Percentiles rank a stretch among this genome's conserved stretches.
Conservation (phyloP, 2,329 filamentous ascomycete species). For the Lachnellula subtilissima region DNA sequence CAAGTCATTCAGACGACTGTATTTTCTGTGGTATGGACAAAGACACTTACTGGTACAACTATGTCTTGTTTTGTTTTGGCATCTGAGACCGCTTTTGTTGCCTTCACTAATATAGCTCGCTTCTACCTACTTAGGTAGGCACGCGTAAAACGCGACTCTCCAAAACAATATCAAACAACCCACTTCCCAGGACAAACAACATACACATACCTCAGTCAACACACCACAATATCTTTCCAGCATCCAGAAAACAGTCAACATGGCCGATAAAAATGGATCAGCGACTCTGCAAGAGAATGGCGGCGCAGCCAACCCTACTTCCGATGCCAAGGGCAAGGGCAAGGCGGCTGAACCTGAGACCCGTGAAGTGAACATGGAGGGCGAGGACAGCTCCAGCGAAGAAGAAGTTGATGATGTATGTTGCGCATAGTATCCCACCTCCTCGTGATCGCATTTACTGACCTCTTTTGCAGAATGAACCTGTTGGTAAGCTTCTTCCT, state of each 20-base stretch:
- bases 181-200: background rate
- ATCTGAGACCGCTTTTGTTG: too few relatives aligned
- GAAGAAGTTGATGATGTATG: conserved; percentile 62
- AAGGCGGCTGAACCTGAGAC: conserved; percentile 55
- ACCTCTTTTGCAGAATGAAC: conserved; percentile 15
- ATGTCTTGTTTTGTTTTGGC: too few relatives aligned
- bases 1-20: too few relatives aligned
- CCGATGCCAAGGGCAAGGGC: conserved; percentile 78
- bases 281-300: conserved; percentile 32
- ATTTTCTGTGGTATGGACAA: too few relatives aligned
- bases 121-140: too few relatives aligned
- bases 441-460: conserved; percentile 4
- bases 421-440: conserved; percentile 17
- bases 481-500: conserved; percentile 23
- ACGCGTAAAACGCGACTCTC: too few relatives aligned
- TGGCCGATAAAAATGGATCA: conserved; percentile 42
- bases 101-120: too few relatives aligned
- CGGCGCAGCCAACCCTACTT: conserved; percentile 36
- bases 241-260: conserved; percentile 28
- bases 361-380: conserved; percentile 65
- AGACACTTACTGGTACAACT: too few relatives aligned
- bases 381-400: conserved; percentile 63
- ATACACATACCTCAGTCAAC: background rate
- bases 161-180: too few relatives aligned
- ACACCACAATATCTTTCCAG: background rate